Conservation (phyloP, 1,284 basidiomycete genomes). For the Takashimella koratensis region DNA sequence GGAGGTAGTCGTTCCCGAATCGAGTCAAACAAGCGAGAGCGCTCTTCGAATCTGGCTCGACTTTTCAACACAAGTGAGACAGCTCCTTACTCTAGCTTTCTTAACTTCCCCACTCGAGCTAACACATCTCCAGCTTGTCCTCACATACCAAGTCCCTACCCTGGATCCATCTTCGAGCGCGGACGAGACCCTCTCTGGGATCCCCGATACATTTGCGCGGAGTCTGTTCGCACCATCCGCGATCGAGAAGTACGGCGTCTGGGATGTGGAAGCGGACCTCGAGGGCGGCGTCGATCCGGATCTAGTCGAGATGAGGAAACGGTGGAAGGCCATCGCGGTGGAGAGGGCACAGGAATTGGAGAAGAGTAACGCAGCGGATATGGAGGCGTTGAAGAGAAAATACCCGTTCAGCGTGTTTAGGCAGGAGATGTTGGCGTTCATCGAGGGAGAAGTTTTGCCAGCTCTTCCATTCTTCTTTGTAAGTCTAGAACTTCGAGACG, state of each 20-base stretch:
- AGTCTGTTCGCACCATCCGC: conserved; percentile 25
- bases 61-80: conserved; percentile 31
- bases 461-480: conserved; percentile 5
- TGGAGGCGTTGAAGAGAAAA: conserved; percentile 6
- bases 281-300: too few species aligned
- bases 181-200: conserved; percentile 6
- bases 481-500: not conserved
- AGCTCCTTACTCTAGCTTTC: too few species aligned
- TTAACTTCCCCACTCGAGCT: not conserved
- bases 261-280: conserved; percentile 10
- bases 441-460: conserved; percentile 15
- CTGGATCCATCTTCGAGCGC: conserved; percentile 8
- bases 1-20: conserved; percentile 20
- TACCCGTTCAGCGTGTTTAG: conserved; percentile 21
- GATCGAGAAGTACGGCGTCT: conserved; percentile 21
- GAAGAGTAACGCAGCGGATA: not conserved
- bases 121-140: conserved; percentile 15
- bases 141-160: conserved; percentile 7
- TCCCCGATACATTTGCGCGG: conserved; percentile 1
- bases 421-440: conserved; percentile 19
- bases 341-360: not conserved
- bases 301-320: not conserved
- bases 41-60: conserved; percentile 34
- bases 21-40: conserved; percentile 12
- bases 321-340: too few species aligned